Base-by-base conservation (phyloP, 306 rosid genomes). In the Medicago arabica region DNA sequence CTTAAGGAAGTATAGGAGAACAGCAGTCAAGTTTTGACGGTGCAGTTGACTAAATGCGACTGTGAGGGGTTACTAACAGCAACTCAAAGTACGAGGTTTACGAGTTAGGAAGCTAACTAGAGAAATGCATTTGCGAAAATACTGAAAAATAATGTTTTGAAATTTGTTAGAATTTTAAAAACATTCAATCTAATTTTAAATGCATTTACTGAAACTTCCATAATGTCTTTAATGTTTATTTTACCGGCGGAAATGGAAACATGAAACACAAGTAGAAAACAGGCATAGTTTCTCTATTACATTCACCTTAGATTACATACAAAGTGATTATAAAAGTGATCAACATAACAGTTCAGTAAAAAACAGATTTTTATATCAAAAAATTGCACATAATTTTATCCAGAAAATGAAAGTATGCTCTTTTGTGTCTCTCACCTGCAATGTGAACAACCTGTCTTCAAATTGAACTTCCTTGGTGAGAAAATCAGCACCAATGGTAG, bases 401-500 rank as follows among this genome's bases (percentile, higher is more conserved):
- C 64, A 13, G 44, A 7, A 61, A 31, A 47, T 76, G 17, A 60
- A 50, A 63, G 28, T 0, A n/a, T n/a, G n/a, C 6, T 72, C 21
- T 34, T 0, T 34, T 34, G 76, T 41, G 41, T 46, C 63, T 68
- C 89, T 86, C 77, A 92, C 99, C 97, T 92, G 99, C 82, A 96
- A 85, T 50, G 99, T 96, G 91, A 96, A 96, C 82, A 92, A 83
- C 86, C 99, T 89, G 65, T 96, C 99, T 75, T 96, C 99, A 82
- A 96, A 91, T 63, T 92, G 99, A 88, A 96, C 97, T 86, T 96
- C 99, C 91, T 96, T 92, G 55, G 99, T 96, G 64, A 96, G 97
- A 83, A 96, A 96, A 88, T 96, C 99, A 8, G 99, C 99, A 80
- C 99, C 99, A 47, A 92, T 96, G 31, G 99, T 96, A 15, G 99